Evolutionary conservation across 2,329 filamentous ascomycete species (phyloP).

Genomic region (Phialophora chinensis): DNA sequence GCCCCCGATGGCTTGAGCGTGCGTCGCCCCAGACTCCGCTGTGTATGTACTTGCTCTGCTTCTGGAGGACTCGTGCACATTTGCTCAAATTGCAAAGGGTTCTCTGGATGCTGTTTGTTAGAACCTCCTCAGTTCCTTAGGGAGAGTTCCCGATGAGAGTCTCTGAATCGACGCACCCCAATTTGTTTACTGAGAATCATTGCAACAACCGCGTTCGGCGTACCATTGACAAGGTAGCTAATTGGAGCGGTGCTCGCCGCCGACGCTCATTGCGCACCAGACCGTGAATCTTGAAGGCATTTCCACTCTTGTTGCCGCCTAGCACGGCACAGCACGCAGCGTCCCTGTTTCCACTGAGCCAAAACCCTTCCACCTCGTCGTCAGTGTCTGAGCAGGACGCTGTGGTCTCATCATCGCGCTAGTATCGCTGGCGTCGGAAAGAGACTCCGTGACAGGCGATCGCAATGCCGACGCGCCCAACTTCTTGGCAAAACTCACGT

Average conservation of each 20-base stretch:
- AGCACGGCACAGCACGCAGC: background rate
- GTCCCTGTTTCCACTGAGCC: background rate
- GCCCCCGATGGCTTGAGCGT: constrained; percentile 15
- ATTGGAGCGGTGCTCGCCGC: background rate
- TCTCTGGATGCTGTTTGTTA: constrained; percentile 39
- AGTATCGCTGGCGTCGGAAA: background rate
- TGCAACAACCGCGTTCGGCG: constrained; percentile 29
- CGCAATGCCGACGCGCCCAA: no score
- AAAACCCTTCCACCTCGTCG: background rate
- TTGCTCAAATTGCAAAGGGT: constrained; percentile 39
- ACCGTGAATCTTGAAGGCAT: background rate
- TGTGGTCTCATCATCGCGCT: background rate
- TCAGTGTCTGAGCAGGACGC: background rate
- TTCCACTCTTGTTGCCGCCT: background rate
- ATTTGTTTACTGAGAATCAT: constrained; percentile 18
- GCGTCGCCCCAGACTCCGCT: background rate
- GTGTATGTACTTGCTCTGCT: background rate
- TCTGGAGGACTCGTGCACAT: constrained; percentile 22
- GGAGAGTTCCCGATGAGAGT: constrained; percentile 30
- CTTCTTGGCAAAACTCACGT: background rate
- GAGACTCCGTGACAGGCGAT: no score
- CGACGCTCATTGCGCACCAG: no score
- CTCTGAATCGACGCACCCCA: constrained; percentile 38
- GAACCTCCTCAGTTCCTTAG: constrained; percentile 29
- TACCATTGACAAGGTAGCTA: constrained; percentile 26